Base-by-base conservation (phyloP, 2,329 filamentous ascomycete genomes). In the Intubia oerlemansii region DNA sequence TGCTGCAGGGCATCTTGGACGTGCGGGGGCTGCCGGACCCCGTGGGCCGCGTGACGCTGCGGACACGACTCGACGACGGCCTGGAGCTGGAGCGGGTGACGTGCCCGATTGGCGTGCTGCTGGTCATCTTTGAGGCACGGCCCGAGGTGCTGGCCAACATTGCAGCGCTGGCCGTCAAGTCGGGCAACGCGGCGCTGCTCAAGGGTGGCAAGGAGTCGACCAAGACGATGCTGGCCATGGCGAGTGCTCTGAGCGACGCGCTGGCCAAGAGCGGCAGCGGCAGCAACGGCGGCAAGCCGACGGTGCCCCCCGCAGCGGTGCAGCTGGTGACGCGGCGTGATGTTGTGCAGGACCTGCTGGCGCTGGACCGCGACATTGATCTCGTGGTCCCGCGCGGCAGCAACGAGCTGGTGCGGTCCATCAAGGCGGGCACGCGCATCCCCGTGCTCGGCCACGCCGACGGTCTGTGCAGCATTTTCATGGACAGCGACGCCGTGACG, bases 61-160 rank as follows among this genome's bases (percentile, higher is more conserved):
- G 76, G 36, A 95, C 82, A 25, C 66, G 73, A 32, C 64, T 98
- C 9, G 88, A 95, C 48, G 77, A 93, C 40, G 76, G 73, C 30
- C 63, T 98, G 30, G 62, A 74, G 29, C 63, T 98, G 34, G 81
- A 92, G 46, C 72, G 84, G 36, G 77, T 92, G 26, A 82, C 80
- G 23, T 92, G 81, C 47, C 88, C 88, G 5, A 95, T 98, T 41
- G 88, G 88, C 34, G 84, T 95, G n/a, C 66, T 98, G 24, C 66
- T 98, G 39, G 88, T 98, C 52, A 95, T 98, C 45, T 98, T 98
- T 46, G 88, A 98, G 54, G 88, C 88, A 20, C 76, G 88, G 7
- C 88, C 88, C 6, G 88, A 98, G 53, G 88, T 98, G 38, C 93
- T 98, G 45, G 88, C 85, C 45, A 98, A 98, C 51, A 95, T 98